phyloP scores from a whole-genome alignment of 192 early-diverging fungal species.

The Rhizophagus sp. region DNA sequence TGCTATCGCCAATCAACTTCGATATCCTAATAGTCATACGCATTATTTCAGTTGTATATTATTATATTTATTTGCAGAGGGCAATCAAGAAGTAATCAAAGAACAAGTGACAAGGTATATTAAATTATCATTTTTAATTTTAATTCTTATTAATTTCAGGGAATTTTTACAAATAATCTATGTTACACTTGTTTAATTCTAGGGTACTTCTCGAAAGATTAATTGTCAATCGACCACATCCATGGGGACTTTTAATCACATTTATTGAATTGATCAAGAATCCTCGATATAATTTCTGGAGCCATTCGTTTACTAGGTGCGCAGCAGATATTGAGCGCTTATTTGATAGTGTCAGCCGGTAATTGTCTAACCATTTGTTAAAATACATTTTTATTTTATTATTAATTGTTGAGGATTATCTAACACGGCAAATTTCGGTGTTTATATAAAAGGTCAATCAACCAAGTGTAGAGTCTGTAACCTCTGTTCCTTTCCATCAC shows the following conservation, averaged over 20 bases:
- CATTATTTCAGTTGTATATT: slow-evolving; percentile 90
- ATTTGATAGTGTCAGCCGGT: slow-evolving; percentile 68
- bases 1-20: slow-evolving; percentile 94
- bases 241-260: slow-evolving; percentile 96
- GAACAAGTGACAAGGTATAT: slow-evolving; percentile 88
- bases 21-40: slow-evolving; percentile 97
- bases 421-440: background rate
- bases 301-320: slow-evolving; percentile 60
- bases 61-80: slow-evolving; percentile 83
- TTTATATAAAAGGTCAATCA: slow-evolving; percentile 37
- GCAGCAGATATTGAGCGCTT: slow-evolving; percentile 82
- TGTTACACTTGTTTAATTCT: background rate
- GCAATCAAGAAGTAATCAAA: slow-evolving; percentile 76
- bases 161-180: background rate
- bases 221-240: slow-evolving; percentile 95
- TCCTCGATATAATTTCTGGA: slow-evolving; percentile 64
- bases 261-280: slow-evolving; percentile 98
- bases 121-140: background rate
- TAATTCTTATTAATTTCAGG: background rate
- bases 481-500: slow-evolving; percentile 17
- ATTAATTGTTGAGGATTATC: background rate
- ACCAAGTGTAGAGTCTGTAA: slow-evolving; percentile 38
- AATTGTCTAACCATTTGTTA: slow-evolving; percentile 21
- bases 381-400: background rate
- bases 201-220: slow-evolving; percentile 93